Percentiles rank a stretch among this genome's conserved stretches.
phyloP scores from a whole-genome alignment of 345 rosid genomes.

The Syzygium grande region DNA sequence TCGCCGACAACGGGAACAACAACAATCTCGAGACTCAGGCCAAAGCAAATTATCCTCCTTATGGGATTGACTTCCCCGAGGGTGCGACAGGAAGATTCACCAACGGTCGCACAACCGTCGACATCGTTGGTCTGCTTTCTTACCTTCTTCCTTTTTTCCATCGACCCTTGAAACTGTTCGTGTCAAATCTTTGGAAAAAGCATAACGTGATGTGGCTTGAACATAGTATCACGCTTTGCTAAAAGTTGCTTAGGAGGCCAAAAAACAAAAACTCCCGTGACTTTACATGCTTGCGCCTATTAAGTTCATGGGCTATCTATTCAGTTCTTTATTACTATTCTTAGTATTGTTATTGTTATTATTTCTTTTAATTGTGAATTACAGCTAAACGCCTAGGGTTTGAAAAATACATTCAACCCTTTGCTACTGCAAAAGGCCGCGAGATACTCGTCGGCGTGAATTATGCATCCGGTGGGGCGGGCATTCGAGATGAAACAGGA shows the following conservation, averaged over 20 bases:
- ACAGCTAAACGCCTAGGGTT: constrained; percentile 30
- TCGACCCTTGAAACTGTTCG: background rate
- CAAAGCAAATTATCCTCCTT: constrained; percentile 15
- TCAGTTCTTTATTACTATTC: background rate
- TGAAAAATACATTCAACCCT: constrained; percentile 19
- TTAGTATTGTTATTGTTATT: background rate
- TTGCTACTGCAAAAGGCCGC: background rate
- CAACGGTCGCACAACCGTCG: constrained; percentile 11
- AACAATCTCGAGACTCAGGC: constrained; percentile 5
- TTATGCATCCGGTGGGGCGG: constrained; percentile 43
- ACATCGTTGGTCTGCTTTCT: constrained; percentile 8
- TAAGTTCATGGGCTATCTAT: background rate
- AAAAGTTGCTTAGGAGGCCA: background rate
- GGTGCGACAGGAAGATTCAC: constrained; percentile 18
- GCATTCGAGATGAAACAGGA: constrained; percentile 36
- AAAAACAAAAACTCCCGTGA: background rate
- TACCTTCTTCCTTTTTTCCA: background rate
- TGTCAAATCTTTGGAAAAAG: background rate
- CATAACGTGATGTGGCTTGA: background rate
- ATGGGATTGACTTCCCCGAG: constrained; percentile 16
- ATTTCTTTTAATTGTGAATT: background rate
- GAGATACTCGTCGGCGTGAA: constrained; percentile 29
- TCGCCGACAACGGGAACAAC: constrained; percentile 23
- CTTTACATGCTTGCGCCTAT: background rate
- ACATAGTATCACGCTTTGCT: background rate